phyloP scores from a whole-genome alignment of 2,329 filamentous ascomycete species.

The Juglanconis sp. region DNA sequence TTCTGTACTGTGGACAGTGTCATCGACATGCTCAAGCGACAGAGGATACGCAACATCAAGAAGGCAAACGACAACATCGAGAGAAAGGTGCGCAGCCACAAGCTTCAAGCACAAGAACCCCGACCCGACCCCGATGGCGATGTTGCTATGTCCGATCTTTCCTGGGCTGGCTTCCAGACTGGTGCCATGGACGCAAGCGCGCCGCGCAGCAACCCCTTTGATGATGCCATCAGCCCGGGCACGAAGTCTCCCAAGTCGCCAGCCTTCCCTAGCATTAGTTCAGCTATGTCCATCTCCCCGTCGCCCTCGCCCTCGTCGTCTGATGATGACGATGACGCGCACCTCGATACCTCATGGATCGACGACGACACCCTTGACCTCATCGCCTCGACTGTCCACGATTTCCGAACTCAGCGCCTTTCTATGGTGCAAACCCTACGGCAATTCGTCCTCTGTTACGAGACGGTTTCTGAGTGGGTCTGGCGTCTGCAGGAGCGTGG shows the following conservation, averaged over 20 bases:
- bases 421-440: slow-evolving; percentile 96
- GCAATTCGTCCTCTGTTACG: slow-evolving; percentile 95
- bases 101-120: slow-evolving; percentile 18
- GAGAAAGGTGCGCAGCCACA: slow-evolving; percentile 15
- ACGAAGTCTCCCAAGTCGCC: slow-evolving; percentile 17
- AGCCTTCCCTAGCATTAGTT: slow-evolving; percentile 27
- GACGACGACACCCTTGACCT: slow-evolving; percentile 69
- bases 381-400: slow-evolving; percentile 82
- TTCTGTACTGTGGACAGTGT: slow-evolving; percentile 97
- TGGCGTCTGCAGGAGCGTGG: slow-evolving; percentile 42
- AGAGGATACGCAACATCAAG: slow-evolving; percentile 43
- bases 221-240: slow-evolving; percentile 16
- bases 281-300: slow-evolving; percentile 20
- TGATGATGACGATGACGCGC: slow-evolving; percentile 16
- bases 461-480: slow-evolving; percentile 89
- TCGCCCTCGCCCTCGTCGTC: slow-evolving; percentile 12
- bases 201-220: slow-evolving; percentile 5
- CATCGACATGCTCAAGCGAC: slow-evolving; percentile 93
- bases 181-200: slow-evolving; percentile 18
- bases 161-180: slow-evolving; percentile 2
- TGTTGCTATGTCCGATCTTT: slow-evolving; percentile 36
- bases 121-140: slow-evolving; percentile 41
- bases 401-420: slow-evolving; percentile 81
- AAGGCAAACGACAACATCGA: slow-evolving; percentile 26
- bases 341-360: slow-evolving; percentile 61